phyloP scores from a whole-genome alignment of 495 filamentous ascomycete genomes.

The Hypoxylon fuscum region DNA sequence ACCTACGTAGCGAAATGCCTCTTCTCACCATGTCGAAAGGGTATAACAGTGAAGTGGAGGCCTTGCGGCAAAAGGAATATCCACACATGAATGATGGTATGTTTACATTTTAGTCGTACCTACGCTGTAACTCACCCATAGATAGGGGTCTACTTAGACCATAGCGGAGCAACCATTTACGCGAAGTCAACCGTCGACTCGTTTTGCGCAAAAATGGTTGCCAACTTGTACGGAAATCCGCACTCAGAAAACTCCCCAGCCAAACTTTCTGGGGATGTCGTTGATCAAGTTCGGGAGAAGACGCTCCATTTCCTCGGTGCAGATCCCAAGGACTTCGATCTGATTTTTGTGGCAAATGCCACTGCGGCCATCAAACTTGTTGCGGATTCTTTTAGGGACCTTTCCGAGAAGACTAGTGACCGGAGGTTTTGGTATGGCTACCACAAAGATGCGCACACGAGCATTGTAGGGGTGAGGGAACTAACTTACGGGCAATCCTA shows the following conservation, averaged over 20 bases:
- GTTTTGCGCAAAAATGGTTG: constrained; percentile 65
- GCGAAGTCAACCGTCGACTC: constrained; percentile 67
- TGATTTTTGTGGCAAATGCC: constrained; percentile 75
- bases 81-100: constrained; percentile 59
- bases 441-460: constrained; percentile 78
- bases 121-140: constrained; percentile 3
- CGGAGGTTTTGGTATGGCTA: constrained; percentile 75
- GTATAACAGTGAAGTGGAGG: constrained; percentile 52
- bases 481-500: constrained; percentile 61
- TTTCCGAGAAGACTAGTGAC: constrained; percentile 54
- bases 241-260: constrained; percentile 77
- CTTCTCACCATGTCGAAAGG: constrained; percentile 36
- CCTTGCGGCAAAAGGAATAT: constrained; percentile 55
- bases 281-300: constrained; percentile 67
- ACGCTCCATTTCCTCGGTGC: constrained; percentile 71
- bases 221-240: constrained; percentile 76
- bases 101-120: neutral
- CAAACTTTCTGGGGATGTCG: constrained; percentile 64
- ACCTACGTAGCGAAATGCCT: constrained; percentile 20
- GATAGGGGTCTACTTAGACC: constrained; percentile 72
- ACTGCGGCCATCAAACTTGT: constrained; percentile 77
- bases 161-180: constrained; percentile 78
- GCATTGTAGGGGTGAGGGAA: constrained; percentile 75
- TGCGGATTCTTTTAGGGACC: constrained; percentile 68
- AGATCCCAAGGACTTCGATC: constrained; percentile 68